Conservation (phyloP, 371 early-diverging fungal species). For the Chytridium lagenaria region DNA sequence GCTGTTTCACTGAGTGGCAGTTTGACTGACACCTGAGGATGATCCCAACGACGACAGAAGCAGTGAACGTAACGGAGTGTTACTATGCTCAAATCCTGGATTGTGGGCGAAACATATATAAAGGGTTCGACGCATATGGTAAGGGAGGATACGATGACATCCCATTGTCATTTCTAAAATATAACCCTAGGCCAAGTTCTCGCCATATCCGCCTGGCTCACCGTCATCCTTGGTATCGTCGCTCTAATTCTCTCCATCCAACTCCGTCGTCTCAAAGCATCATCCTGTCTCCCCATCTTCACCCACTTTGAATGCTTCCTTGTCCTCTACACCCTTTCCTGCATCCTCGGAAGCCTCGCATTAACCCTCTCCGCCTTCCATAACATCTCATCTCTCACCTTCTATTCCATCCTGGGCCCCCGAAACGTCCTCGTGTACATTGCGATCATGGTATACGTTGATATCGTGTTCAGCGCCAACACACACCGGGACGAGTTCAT, state of each 20-base stretch:
- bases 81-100: no score
- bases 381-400: neutral
- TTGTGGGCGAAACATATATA: no score
- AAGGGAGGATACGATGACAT: no score
- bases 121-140: no score
- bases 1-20: no score
- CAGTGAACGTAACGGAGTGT: no score
- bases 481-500: neutral
- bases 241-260: neutral
- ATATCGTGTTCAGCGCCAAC: conserved; percentile 4
- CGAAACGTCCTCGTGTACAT: conserved; percentile 10
- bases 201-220: neutral
- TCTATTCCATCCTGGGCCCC: neutral
- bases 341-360: neutral
- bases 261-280: neutral
- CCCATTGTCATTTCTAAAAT: no score
- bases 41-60: no score
- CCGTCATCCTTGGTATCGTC: neutral
- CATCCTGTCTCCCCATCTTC: neutral
- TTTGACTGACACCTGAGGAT: no score
- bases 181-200: conserved; percentile 15
- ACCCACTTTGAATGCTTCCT: conserved; percentile 13
- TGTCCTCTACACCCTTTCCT: neutral
- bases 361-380: neutral
- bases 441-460: conserved; percentile 13